These are phyloP conservation scores for Arthroderma uncinatum DNA, from an alignment of 2,329 filamentous ascomycete species.

Conservation along the genomic window DNA sequence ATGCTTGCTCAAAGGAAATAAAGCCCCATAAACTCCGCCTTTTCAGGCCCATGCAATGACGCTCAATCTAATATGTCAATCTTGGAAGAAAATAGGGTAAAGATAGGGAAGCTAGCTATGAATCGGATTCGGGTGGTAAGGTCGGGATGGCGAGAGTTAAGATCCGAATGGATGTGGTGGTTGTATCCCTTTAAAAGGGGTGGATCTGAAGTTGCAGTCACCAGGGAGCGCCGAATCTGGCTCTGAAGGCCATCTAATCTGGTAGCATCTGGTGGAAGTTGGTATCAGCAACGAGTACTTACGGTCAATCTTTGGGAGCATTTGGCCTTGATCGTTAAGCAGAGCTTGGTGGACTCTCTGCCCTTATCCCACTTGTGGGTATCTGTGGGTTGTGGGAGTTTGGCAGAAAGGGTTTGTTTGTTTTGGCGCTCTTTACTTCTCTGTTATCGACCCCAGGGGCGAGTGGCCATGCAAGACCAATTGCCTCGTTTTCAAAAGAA, in stretches of 20 bases:
- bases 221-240: not conserved
- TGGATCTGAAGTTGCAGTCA: not conserved
- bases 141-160: not conserved
- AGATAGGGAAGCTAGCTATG: not conserved
- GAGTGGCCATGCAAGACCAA: not conserved
- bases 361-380: constrained; percentile 1
- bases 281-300: not conserved
- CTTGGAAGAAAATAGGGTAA: not conserved
- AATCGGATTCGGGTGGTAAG: not conserved
- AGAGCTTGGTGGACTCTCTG: constrained; percentile 1
- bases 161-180: not conserved
- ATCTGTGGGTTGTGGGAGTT: not conserved
- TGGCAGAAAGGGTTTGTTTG: not conserved
- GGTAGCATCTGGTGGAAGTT: not conserved
- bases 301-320: not conserved
- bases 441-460: constrained; percentile 2
- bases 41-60: constrained; percentile 5
- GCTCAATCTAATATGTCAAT: constrained; percentile 2
- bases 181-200: not conserved
- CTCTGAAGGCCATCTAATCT: not conserved
- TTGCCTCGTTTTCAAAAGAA: not conserved
- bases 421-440: constrained; percentile 1
- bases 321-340: not conserved
- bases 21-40: not conserved
- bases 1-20: constrained; percentile 2